Evolutionary conservation across 352 stramenopile species (phyloP), one percentile per base, ranked within the genome.

Genomic region (Phytophthora nicotianae): DNA sequence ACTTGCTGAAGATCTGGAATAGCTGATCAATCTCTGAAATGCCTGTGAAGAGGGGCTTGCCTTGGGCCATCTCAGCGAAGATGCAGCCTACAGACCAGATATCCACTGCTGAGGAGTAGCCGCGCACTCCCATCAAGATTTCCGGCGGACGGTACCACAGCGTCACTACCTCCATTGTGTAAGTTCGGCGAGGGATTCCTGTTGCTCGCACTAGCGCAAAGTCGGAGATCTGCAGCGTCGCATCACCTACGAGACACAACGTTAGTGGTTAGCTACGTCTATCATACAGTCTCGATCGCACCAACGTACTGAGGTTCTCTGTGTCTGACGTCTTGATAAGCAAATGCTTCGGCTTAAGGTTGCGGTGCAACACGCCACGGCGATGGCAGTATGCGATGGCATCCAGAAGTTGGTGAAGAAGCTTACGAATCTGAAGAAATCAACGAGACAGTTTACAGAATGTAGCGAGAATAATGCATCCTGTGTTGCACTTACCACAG

Each of bases 21-120:
- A 95, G 66, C 59, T 95, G 87, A 42, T 95, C 87, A 49, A 95
- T 93, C 64, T 95, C 74, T 11, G 75, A 91, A 50, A 88, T 87
- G 48, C 76, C 77, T 4, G 73, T 90, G 49, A 97, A 97, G 0
- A 97, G 75, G 20, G 86, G 86, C 26, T 90, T 86, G 27, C 74
- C 74, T 38, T 89, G 87, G 33, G 98, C 90, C 87, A 99, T 98
- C 74, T 99, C 97, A 4, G 96, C 97, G 74, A 99, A 98, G 37
- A 99, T 99, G 62, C 96, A 99, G 2, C 97, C 97, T 20, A 96
- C 81, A 20, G 78, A 98, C 93, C 93, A 98, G 50, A 98, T 98
- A 58, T 98, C 93, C 23, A 98, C 85, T 5, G 85, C 81, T 0
- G 83, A 87, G 6, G 85, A 94, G 57, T 95, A 95, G 0, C 79